Conservation (phyloP, 2,329 filamentous ascomycete genomes). For the Ascochyta clinopodiicola region DNA sequence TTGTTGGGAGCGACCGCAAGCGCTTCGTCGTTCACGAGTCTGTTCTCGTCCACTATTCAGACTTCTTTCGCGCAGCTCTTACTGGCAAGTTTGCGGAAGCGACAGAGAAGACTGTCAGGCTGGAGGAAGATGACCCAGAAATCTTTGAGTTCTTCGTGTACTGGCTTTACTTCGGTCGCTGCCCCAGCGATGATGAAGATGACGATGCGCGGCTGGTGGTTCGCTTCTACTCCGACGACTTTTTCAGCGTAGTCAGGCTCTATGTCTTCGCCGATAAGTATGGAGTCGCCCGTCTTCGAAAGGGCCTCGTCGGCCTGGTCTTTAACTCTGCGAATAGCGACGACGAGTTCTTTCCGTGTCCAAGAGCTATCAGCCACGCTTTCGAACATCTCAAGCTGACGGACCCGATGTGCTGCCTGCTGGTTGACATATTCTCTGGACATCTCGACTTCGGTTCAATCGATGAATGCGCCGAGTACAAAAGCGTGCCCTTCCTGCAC, state of each 20-base stretch:
- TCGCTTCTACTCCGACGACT: too few relatives aligned
- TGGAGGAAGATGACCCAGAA: background rate
- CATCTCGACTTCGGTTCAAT: too few relatives aligned
- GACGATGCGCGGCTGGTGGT: too few relatives aligned
- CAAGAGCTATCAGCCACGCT: too few relatives aligned
- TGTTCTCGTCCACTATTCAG: slow-evolving; percentile 14
- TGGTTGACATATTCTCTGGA: too few relatives aligned
- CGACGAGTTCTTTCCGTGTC: too few relatives aligned
- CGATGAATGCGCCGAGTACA: too few relatives aligned
- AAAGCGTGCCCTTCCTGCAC: too few relatives aligned
- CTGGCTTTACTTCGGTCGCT: slow-evolving; percentile 22
- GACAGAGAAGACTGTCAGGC: slow-evolving; percentile 13
- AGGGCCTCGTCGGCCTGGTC: background rate
- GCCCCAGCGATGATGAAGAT: too few relatives aligned
- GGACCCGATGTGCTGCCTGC: too few relatives aligned
- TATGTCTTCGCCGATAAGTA: slow-evolving; percentile 18
- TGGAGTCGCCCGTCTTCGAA: background rate
- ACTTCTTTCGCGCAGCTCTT: slow-evolving; percentile 21
- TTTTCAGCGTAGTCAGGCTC: background rate
- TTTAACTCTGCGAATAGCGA: too few relatives aligned
- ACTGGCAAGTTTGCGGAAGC: slow-evolving; percentile 20
- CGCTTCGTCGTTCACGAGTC: slow-evolving; percentile 15
- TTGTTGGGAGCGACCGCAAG: slow-evolving; percentile 13
- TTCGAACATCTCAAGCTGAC: too few relatives aligned
- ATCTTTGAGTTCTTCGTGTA: slow-evolving; percentile 20